Evolutionary conservation across 768 basidiomycete species (phyloP).

Genomic region (Chalciporus pseudorubinellus): DNA sequence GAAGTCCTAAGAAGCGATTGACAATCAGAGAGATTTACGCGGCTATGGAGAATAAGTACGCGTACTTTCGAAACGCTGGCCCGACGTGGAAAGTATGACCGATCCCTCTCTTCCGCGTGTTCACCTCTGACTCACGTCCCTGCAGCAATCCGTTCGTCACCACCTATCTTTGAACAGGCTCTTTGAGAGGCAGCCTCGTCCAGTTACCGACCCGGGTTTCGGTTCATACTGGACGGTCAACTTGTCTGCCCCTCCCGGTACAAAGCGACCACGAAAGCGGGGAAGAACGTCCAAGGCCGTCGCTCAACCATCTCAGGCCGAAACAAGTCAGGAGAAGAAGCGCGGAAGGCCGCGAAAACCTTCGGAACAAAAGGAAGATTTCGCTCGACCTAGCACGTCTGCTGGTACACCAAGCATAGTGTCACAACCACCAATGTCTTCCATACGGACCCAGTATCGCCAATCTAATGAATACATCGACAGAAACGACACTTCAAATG

Average conservation of each 20-base stretch:
- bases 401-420: constrained; percentile 16
- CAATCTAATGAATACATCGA: constrained; percentile 41
- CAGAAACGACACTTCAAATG: constrained; percentile 36
- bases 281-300: constrained; percentile 56
- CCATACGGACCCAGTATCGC: constrained; percentile 27
- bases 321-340: constrained; percentile 33
- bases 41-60: constrained; percentile 83
- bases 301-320: constrained; percentile 14
- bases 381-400: constrained; percentile 11
- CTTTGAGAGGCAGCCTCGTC: constrained; percentile 79
- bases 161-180: constrained; percentile 80
- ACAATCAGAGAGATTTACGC: constrained; percentile 86
- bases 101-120: neutral
- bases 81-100: constrained; percentile 77
- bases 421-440: constrained; percentile 25
- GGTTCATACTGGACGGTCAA: constrained; percentile 93
- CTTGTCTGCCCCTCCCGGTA: constrained; percentile 78
- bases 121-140: constrained; percentile 9
- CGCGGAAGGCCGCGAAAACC: constrained; percentile 41
- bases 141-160: constrained; percentile 83
- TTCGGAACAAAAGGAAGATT: constrained; percentile 13
- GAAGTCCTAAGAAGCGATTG: constrained; percentile 68
- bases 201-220: constrained; percentile 82
- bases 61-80: constrained; percentile 77
- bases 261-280: constrained; percentile 80